Base-by-base conservation (phyloP, 1,284 basidiomycete genomes). In the Laetiporus sulphureus region DNA sequence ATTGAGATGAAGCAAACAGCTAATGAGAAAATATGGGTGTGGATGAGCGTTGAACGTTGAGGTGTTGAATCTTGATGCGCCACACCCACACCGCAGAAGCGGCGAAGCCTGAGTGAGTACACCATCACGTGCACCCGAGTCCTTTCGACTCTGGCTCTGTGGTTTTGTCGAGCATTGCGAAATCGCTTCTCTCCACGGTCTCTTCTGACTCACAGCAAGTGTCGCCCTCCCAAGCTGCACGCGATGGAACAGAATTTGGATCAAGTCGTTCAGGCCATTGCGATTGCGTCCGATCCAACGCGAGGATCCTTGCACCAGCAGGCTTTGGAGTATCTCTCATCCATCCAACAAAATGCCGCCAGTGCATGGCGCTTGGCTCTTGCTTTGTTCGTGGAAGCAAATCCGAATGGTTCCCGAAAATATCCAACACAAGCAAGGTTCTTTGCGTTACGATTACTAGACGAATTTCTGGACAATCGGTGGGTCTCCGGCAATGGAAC, bases 401-500 rank as follows among this genome's bases (percentile, higher is more conserved):
- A 69, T 36, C 54, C 73, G 22, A 75, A 78, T 51, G 79, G 79
- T 22, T 54, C 62, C 23, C 69, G 77, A 55, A 86, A 81, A 63
- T 77, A 90, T 61, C 77, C 79, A 18, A 63, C 78, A 34, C 79
- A 91, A 56, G 86, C 77, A 31, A 75, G 91, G 43, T 87, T 94
- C 67, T 93, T 88, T 62, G 88, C 84, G 19, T 68, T 95, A 51
- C 79, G 89, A 47, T 78, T 95, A 43, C 64, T 95, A 44, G 88
- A 91, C 49, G 88, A 91, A 42, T 91, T 89, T 57, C 71, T 94
- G 46, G 87, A 89, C 54, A 83, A 83, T 62, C 75, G 82, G 90
- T 90, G 61, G 69, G 86, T 68, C 16, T 15, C 27, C 18, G 5
- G n/a, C n/a, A n/a, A n/a, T n/a, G n/a, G n/a, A n/a, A n/a, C n/a